Base-by-base conservation (phyloP, 176 grass and related monocot species). In the Tuctoria greenei region DNA sequence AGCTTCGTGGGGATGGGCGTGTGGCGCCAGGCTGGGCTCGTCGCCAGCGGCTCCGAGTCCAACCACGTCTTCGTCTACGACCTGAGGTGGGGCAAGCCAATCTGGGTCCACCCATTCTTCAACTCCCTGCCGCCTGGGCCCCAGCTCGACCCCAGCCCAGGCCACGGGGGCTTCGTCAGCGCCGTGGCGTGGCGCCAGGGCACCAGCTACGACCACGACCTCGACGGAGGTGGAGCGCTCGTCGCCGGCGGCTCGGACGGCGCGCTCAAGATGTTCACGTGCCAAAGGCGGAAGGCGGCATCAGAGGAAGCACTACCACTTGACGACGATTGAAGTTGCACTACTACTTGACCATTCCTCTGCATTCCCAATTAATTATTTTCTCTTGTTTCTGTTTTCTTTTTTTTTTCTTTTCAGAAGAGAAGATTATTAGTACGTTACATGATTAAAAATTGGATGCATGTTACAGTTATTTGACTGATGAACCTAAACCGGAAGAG, bases 11-110 rank as follows among this genome's bases (percentile, higher is more conserved):
- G 95, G 25, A 90, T 98, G 95, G 89, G 86, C 15, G 73, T 98
- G 69, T 98, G 95, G 95, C 83, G 87, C 8, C 63, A 46, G 0
- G 79, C 61, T 0, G 91, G 89, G 7, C 88, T 98, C 10, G 60
- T 94, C 13, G 95, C 86, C 28, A 92, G 91, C 25, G 95, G 95
- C 0, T 98, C 95, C 14, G 91, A 98, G 86, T 92, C 79, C 77
- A 88, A 86, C 50, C 84, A 93, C 79, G 89, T 98, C 67, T 98
- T 94, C 82, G 95, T 98, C 34, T 92, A 98, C 84, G 95, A 98
- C 64, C 83, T 98, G 57, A 64, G 89, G 17, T 98, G 95, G 95
- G 77, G 69, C 61, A 86, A 83, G 44, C 91, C 95, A 21, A 74
- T 98, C 36, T 98, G 95, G 95, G 86, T 94, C 4, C 72, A 79